A percentile compares a stretch with the other conserved stretches of the same genome.
Evolutionary conservation across 345 rosid species (phyloP).

Genomic region (Eucalyptus cloeziana): DNA sequence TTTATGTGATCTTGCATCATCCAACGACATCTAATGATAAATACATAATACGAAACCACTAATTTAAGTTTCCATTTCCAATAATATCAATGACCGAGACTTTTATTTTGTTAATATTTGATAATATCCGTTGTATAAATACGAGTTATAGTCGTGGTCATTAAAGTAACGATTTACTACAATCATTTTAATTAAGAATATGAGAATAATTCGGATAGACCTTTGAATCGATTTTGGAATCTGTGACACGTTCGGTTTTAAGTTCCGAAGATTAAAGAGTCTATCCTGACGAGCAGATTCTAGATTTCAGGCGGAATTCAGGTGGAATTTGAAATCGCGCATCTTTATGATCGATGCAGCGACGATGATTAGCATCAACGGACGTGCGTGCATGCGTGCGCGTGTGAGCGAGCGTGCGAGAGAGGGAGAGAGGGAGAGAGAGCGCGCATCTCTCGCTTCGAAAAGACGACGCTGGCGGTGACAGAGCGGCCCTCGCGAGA

Average conservation of each 20-base stretch:
- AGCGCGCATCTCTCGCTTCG: not conserved
- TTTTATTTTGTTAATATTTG: no score
- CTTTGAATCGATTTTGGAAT: no score
- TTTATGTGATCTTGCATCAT: accelerated
- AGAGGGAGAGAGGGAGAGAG: not conserved
- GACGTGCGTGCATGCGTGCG: not conserved
- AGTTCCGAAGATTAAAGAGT: accelerated
- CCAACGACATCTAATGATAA: accelerated
- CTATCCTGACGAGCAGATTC: accelerated
- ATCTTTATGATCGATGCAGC: not conserved
- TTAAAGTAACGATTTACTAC: no score
- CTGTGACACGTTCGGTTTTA: accelerated
- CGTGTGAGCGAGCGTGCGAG: not conserved
- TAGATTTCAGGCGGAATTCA: accelerated
- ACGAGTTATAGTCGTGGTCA: no score
- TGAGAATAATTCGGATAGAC: no score
- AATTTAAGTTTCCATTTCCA: accelerated
- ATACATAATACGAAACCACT: no score
- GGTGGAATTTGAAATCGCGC: accelerated
- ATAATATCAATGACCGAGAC: accelerated
- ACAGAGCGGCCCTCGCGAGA: not conserved
- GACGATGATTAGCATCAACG: not conserved
- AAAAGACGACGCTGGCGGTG: not conserved
- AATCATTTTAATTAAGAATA: no score
- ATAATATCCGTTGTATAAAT: no score